Evolutionary conservation across 1,284 basidiomycete genomes (phyloP).

Genomic region (Pyrrhoderma noxium): DNA sequence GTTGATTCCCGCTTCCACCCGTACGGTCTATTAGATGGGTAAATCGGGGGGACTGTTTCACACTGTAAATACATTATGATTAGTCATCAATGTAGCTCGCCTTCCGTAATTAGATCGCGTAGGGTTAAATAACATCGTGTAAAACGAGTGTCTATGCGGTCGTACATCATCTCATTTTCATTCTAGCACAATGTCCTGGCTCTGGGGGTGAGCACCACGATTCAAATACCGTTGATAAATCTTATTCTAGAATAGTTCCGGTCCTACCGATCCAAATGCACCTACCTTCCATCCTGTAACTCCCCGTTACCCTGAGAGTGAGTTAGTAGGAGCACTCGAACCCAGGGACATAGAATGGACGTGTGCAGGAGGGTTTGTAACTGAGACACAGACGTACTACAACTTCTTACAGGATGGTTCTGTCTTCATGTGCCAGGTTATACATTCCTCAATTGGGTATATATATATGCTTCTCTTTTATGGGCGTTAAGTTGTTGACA

Average conservation of each 20-base stretch:
- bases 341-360: conserved; percentile 77
- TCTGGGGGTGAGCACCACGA: conserved; percentile 16
- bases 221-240: conserved; percentile 8
- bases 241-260: conserved; percentile 33
- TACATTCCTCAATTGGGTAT: conserved; percentile 92
- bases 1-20: too few relatives aligned
- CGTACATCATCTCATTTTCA: too few relatives aligned
- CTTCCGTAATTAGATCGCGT: too few relatives aligned
- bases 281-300: conserved; percentile 79
- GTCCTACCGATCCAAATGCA: conserved; percentile 53
- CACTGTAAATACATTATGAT: too few relatives aligned
- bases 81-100: too few relatives aligned
- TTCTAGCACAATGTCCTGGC: conserved; percentile 14
- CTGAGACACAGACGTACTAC: conserved; percentile 94
- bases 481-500: neutral
- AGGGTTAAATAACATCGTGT: neutral
- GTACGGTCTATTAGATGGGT: too few relatives aligned
- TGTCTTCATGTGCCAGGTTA: conserved; percentile 84
- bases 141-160: neutral
- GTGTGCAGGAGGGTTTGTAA: conserved; percentile 78
- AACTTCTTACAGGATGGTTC: conserved; percentile 78
- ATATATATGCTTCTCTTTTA: conserved; percentile 29
- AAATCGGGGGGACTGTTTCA: too few relatives aligned
- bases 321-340: conserved; percentile 66
- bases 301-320: conserved; percentile 38